phyloP scores from a whole-genome alignment of 2,329 filamentous ascomycete species.

The Cercospora canescens region DNA sequence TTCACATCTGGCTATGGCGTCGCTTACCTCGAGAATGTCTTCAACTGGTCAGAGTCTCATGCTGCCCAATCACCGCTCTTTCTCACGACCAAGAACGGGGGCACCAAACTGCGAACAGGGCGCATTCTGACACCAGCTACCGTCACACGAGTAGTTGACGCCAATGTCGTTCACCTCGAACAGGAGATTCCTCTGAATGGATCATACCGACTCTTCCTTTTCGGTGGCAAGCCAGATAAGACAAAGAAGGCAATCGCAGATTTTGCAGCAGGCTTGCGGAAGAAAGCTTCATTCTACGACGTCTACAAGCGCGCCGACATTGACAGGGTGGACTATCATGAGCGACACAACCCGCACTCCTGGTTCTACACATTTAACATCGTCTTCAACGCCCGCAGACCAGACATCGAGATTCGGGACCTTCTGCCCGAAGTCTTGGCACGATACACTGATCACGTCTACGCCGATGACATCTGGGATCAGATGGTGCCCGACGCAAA shows the following conservation, averaged over 20 bases:
- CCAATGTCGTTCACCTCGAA: slow-evolving; percentile 86
- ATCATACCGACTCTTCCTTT: slow-evolving; percentile 82
- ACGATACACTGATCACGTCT: slow-evolving; percentile 78
- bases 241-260: slow-evolving; percentile 67
- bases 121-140: slow-evolving; percentile 75
- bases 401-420: slow-evolving; percentile 69
- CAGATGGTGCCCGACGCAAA: slow-evolving; percentile 66
- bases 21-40: slow-evolving; percentile 74
- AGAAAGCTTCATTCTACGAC: slow-evolving; percentile 70
- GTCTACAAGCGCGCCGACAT: slow-evolving; percentile 64
- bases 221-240: slow-evolving; percentile 67
- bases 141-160: slow-evolving; percentile 83
- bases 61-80: slow-evolving; percentile 70
- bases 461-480: slow-evolving; percentile 81
- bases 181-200: slow-evolving; percentile 88
- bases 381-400: slow-evolving; percentile 68
- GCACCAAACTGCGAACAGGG: slow-evolving; percentile 69
- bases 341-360: slow-evolving; percentile 82
- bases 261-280: slow-evolving; percentile 64
- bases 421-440: slow-evolving; percentile 70
- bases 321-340: slow-evolving; percentile 68
- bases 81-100: slow-evolving; percentile 54
- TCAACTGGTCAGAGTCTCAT: slow-evolving; percentile 81
- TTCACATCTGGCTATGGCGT: slow-evolving; percentile 93
- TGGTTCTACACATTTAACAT: slow-evolving; percentile 78